These are phyloP conservation scores for Didymellaceae sp. DNA, from an alignment of 2,329 filamentous ascomycete species.

Conservation along the genomic window DNA sequence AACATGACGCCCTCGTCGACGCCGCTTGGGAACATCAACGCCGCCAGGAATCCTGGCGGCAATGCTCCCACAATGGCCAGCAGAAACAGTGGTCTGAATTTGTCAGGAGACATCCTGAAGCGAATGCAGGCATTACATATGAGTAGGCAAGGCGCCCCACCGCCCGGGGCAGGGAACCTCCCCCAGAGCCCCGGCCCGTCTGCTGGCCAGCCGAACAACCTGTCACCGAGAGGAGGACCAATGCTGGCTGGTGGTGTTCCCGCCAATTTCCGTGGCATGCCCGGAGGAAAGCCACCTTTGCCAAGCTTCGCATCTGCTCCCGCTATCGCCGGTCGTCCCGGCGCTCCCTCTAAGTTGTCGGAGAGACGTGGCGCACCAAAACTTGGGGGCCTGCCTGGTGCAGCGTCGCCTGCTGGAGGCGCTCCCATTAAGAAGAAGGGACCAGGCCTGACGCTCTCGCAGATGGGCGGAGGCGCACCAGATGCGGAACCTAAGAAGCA, in stretches of 20 bases:
- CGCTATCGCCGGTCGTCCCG: constrained; percentile 54
- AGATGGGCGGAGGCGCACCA: constrained; percentile 48
- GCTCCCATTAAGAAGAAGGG: constrained; percentile 48
- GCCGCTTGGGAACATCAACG: constrained; percentile 76
- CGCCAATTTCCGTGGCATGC: constrained; percentile 50
- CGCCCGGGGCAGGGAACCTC: constrained; percentile 30
- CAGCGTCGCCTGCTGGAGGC: constrained; percentile 34
- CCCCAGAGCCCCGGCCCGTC: constrained; percentile 38
- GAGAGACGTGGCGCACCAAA: constrained; percentile 59
- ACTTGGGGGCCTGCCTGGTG: constrained; percentile 55
- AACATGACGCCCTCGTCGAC: constrained; percentile 84
- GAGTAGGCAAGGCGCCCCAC: constrained; percentile 66
- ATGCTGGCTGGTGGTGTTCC: constrained; percentile 51
- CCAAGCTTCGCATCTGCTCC: constrained; percentile 57
- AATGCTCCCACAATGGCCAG: constrained; percentile 53
- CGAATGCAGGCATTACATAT: constrained; percentile 74
- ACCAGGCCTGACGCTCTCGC: constrained; percentile 53
- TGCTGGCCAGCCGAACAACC: constrained; percentile 17
- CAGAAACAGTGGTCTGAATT: constrained; percentile 58
- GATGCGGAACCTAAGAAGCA: constrained; percentile 40
- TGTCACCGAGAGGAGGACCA: constrained; percentile 27
- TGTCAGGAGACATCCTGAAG: constrained; percentile 69
- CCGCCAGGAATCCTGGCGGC: constrained; percentile 62
- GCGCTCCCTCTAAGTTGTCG: constrained; percentile 59
- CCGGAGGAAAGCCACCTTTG: constrained; percentile 47